Conservation (phyloP, 2,329 filamentous ascomycete genomes). For the Fusarium sp. region DNA sequence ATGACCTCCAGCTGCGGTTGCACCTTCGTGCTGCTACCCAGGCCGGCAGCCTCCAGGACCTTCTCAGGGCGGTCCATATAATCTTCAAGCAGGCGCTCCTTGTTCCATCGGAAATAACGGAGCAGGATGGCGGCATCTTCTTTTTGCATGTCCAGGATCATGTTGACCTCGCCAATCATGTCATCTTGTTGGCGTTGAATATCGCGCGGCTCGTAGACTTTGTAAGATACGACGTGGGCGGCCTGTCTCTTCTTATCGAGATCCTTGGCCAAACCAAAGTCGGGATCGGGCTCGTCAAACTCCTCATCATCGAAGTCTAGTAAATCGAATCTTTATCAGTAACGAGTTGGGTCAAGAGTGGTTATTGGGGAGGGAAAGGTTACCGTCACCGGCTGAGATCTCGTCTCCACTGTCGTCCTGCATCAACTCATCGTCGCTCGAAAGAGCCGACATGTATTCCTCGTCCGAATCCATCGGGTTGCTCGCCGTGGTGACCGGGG, state of each 20-base stretch:
- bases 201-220: slow-evolving; percentile 80
- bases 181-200: slow-evolving; percentile 87
- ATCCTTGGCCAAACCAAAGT: slow-evolving; percentile 68
- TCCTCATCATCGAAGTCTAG: slow-evolving; percentile 69
- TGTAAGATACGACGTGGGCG: slow-evolving; percentile 86
- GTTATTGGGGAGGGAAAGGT: slow-evolving; percentile 19
- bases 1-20: slow-evolving; percentile 76
- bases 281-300: slow-evolving; percentile 66
- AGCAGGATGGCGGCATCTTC: slow-evolving; percentile 93
- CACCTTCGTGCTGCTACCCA: slow-evolving; percentile 72
- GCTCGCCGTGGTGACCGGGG: slow-evolving; percentile 64
- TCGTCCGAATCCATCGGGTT: slow-evolving; percentile 93
- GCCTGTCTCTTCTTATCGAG: slow-evolving; percentile 76
- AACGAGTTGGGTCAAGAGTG: neutral
- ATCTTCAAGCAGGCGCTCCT: slow-evolving; percentile 91
- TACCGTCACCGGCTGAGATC: slow-evolving; percentile 65
- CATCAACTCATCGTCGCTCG: slow-evolving; percentile 78
- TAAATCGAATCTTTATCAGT: slow-evolving; percentile 21
- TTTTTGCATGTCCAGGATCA: slow-evolving; percentile 87
- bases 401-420: slow-evolving; percentile 83
- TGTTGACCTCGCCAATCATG: slow-evolving; percentile 89
- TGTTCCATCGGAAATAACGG: slow-evolving; percentile 93
- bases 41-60: slow-evolving; percentile 84
- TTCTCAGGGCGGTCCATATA: slow-evolving; percentile 92
- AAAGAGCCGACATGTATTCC: slow-evolving; percentile 87